These are phyloP conservation scores for California macrophylla DNA, from an alignment of 441 rosid genomes.

Conservation along the genomic window DNA sequence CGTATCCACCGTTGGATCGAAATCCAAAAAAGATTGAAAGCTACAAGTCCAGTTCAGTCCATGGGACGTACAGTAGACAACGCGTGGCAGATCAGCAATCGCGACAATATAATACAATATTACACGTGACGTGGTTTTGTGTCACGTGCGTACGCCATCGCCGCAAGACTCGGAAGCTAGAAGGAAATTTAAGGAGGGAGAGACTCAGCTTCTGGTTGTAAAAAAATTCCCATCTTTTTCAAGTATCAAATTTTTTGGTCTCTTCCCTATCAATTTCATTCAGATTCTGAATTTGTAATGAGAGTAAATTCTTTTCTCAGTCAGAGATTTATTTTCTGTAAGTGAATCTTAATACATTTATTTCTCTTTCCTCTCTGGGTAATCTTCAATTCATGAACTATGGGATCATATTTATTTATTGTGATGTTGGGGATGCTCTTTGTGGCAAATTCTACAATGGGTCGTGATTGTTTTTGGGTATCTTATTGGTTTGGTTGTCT, in stretches of 20 bases:
- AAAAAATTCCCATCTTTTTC: not conserved
- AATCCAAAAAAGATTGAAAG: not conserved
- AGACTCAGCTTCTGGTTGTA: not conserved
- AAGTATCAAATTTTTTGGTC: not conserved
- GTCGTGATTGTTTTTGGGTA: not conserved
- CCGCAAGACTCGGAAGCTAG: not conserved
- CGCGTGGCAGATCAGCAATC: not conserved
- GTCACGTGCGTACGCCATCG: not conserved
- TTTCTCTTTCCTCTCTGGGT: not conserved
- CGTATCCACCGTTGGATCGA: not conserved
- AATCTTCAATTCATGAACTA: not conserved
- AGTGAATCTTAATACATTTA: not conserved
- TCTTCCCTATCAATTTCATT: not conserved
- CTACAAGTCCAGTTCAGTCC: not conserved
- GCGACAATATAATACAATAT: not conserved
- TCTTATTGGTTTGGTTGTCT: not conserved
- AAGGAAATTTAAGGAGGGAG: not conserved
- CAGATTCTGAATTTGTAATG: not conserved
- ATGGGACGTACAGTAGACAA: not conserved
- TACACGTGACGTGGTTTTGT: not conserved
- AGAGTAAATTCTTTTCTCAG: not conserved
- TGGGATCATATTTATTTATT: not conserved
- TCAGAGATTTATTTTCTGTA: not conserved
- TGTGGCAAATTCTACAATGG: not conserved
- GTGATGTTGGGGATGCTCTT: not conserved